phyloP scores from a whole-genome alignment of 2,329 filamentous ascomycete genomes.

The Daldinia eschscholtzii region DNA sequence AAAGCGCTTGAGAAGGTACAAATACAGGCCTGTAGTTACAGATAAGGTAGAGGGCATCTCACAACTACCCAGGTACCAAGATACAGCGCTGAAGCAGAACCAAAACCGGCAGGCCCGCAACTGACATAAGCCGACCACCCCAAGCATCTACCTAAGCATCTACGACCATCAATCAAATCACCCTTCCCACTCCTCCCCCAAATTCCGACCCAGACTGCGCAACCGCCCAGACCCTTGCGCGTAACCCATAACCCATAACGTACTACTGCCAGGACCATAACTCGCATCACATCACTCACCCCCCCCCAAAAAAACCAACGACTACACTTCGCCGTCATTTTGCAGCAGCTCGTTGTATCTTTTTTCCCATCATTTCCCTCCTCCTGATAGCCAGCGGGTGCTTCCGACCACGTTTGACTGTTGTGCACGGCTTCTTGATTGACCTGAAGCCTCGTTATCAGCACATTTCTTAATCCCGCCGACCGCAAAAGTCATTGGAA shows the following conservation, averaged over 20 bases:
- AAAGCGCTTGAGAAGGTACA: background rate
- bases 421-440: constrained; percentile 39
- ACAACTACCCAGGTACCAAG: constrained; percentile 2
- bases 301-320: constrained; percentile 24
- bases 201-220: constrained; percentile 28
- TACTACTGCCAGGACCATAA: constrained; percentile 28
- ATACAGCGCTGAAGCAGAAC: constrained; percentile 5
- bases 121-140: constrained; percentile 38
- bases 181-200: constrained; percentile 18
- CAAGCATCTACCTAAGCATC: constrained; percentile 17
- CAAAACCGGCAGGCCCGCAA: constrained; percentile 38
- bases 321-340: constrained; percentile 41
- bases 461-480: constrained; percentile 33
- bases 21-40: too few relatives aligned
- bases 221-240: constrained; percentile 15
- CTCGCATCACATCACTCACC: constrained; percentile 37
- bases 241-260: constrained; percentile 38
- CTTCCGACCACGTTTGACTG: constrained; percentile 30
- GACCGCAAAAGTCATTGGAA: constrained; percentile 40
- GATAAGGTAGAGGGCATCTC: background rate
- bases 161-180: constrained; percentile 27
- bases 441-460: constrained; percentile 23
- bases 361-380: constrained; percentile 18
- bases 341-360: constrained; percentile 36
- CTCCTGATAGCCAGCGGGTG: constrained; percentile 33